Percentiles rank a stretch among this genome's conserved stretches.
phyloP scores from a whole-genome alignment of 352 stramenopile genomes.

The Globisporangium megalacanthum region DNA sequence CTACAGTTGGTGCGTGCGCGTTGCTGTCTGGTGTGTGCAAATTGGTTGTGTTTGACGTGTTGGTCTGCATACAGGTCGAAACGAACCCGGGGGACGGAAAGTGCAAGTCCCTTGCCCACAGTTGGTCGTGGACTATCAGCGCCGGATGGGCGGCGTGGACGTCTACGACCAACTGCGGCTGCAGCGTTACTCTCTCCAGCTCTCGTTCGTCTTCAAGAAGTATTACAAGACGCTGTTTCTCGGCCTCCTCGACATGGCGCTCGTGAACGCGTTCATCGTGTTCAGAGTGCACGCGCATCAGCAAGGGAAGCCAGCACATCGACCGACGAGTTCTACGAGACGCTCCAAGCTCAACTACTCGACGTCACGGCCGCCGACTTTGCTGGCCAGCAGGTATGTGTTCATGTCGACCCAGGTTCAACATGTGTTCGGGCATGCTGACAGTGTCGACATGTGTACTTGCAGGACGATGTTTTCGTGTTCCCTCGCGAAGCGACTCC shows the following conservation, averaged over 20 bases:
- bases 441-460: background rate
- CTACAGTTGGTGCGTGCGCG: too few relatives aligned
- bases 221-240: slow-evolving; percentile 20
- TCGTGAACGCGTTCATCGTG: slow-evolving; percentile 20
- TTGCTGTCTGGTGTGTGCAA: too few relatives aligned
- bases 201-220: slow-evolving; percentile 7
- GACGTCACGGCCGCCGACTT: background rate
- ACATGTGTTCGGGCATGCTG: too few relatives aligned
- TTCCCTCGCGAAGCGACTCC: background rate
- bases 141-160: background rate
- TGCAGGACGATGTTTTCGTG: background rate
- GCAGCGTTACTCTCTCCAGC: slow-evolving; percentile 14
- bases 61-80: too few relatives aligned
- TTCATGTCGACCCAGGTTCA: background rate
- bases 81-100: too few relatives aligned
- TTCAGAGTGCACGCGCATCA: background rate
- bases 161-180: slow-evolving; percentile 5
- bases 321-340: background rate
- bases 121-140: slow-evolving; percentile 2
- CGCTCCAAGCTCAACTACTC: background rate
- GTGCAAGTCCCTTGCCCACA: too few relatives aligned
- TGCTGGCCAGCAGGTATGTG: background rate
- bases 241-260: slow-evolving; percentile 13
- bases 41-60: too few relatives aligned
- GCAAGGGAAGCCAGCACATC: background rate